phyloP scores from a whole-genome alignment of 495 filamentous ascomycete species.

The Massariosphaeria phaeospora region DNA sequence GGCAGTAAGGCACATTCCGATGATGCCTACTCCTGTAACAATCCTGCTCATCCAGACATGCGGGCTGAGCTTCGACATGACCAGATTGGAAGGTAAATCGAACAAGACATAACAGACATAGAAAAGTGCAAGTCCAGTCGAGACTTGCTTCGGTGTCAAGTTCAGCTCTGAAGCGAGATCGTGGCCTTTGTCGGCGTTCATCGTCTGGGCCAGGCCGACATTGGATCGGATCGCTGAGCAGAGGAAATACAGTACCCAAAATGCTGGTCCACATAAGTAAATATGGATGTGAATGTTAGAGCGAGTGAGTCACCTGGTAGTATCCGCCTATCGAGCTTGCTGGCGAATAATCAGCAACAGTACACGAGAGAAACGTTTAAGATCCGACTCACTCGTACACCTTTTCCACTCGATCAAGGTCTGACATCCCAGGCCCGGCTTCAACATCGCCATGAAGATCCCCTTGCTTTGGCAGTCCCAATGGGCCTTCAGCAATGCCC shows the following conservation, averaged over 20 bases:
- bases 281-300: background rate
- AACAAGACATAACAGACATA: conserved; percentile 88
- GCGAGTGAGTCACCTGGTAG: conserved; percentile 54
- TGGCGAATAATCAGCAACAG: conserved; percentile 26
- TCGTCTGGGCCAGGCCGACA: conserved; percentile 84
- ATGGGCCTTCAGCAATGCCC: background rate
- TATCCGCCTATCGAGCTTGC: conserved; percentile 77
- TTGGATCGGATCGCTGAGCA: conserved; percentile 88
- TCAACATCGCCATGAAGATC: conserved; percentile 38
- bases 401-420: conserved; percentile 54
- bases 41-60: conserved; percentile 92
- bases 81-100: conserved; percentile 81
- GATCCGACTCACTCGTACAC: conserved; percentile 55
- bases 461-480: conserved; percentile 10
- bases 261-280: conserved; percentile 49
- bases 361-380: background rate
- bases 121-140: conserved; percentile 77
- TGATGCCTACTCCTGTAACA: conserved; percentile 78
- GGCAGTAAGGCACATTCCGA: conserved; percentile 75
- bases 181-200: conserved; percentile 66
- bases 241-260: conserved; percentile 91
- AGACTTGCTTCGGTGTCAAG: conserved; percentile 67
- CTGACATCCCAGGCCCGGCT: conserved; percentile 42
- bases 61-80: conserved; percentile 80
- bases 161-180: conserved; percentile 63